Percentiles rank a stretch among this genome's conserved stretches.
phyloP scores from a whole-genome alignment of 2,329 filamentous ascomycete species.

The Sporothrix luriei region DNA sequence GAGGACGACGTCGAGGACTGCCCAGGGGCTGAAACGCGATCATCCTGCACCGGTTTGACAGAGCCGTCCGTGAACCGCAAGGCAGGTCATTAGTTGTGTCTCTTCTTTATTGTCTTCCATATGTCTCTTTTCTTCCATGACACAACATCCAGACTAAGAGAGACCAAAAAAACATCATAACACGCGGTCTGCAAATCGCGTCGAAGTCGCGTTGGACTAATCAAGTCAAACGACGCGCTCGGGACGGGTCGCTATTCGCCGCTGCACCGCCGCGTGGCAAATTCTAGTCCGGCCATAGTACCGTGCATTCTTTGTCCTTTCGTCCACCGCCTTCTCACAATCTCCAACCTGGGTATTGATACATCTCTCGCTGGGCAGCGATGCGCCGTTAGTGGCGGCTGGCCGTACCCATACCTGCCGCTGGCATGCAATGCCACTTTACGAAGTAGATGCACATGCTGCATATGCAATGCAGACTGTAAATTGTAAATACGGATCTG shows the following conservation, averaged over 20 bases:
- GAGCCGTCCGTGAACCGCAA: not conserved
- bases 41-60: constrained; percentile 17
- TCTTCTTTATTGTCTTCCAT: not conserved
- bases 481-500: too few species aligned
- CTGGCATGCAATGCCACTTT: not conserved
- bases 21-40: constrained; percentile 28
- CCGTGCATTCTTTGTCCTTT: not conserved
- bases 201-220: constrained; percentile 25
- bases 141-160: not conserved
- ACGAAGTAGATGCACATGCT: not conserved
- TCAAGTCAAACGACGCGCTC: not conserved
- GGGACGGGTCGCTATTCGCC: constrained; percentile 28
- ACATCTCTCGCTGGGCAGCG: constrained; percentile 41
- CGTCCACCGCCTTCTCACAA: constrained; percentile 7
- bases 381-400: constrained; percentile 39
- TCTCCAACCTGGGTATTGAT: constrained; percentile 34
- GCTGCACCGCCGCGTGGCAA: constrained; percentile 27
- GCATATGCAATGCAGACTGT: not conserved
- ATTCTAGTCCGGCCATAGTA: not conserved
- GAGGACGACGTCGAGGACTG: not conserved
- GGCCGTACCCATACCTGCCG: not conserved
- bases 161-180: constrained; percentile 10
- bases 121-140: not conserved
- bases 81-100: not conserved
- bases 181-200: constrained; percentile 24